phyloP scores from a whole-genome alignment of 306 rosid species.

The Sesbania bispinosa region DNA sequence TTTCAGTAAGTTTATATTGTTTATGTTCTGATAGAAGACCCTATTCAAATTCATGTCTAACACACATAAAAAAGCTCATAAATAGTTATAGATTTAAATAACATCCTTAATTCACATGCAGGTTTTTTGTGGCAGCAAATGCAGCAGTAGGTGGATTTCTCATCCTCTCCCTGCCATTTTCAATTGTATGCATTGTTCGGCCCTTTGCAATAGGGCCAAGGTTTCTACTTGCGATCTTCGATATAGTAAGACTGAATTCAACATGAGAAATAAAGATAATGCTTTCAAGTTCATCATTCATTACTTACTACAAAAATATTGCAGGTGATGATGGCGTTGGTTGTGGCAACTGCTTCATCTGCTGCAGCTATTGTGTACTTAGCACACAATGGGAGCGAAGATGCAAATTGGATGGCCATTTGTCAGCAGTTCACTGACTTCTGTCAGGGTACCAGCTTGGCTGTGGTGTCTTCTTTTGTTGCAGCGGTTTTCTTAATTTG shows the following conservation, averaged over 20 bases:
- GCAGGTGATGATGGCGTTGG: constrained; percentile 45
- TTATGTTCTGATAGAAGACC: background rate
- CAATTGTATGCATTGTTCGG: constrained; percentile 54
- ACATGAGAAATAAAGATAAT: background rate
- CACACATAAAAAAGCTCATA: no score
- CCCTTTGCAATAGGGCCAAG: constrained; percentile 50
- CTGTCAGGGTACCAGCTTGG: constrained; percentile 43
- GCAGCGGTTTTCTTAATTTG: constrained; percentile 30
- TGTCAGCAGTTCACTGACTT: constrained; percentile 43
- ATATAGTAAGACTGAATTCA: constrained; percentile 43
- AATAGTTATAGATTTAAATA: background rate
- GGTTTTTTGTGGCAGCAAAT: constrained; percentile 55
- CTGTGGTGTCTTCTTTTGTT: constrained; percentile 44
- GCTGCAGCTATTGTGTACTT: constrained; percentile 52
- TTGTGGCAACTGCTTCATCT: constrained; percentile 45
- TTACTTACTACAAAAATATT: background rate
- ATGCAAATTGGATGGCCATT: constrained; percentile 61
- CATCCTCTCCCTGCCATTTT: constrained; percentile 47
- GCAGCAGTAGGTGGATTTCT: constrained; percentile 39
- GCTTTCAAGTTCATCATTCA: background rate
- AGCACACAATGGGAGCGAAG: constrained; percentile 61
- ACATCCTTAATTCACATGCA: constrained; percentile 25
- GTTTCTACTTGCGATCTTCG: constrained; percentile 43
- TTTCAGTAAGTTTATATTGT: constrained; percentile 35
- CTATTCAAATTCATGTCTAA: no score